These are phyloP conservation scores for Solanum hybrid DNA, from an alignment of 305 asterid genomes.

Conservation along the genomic window DNA sequence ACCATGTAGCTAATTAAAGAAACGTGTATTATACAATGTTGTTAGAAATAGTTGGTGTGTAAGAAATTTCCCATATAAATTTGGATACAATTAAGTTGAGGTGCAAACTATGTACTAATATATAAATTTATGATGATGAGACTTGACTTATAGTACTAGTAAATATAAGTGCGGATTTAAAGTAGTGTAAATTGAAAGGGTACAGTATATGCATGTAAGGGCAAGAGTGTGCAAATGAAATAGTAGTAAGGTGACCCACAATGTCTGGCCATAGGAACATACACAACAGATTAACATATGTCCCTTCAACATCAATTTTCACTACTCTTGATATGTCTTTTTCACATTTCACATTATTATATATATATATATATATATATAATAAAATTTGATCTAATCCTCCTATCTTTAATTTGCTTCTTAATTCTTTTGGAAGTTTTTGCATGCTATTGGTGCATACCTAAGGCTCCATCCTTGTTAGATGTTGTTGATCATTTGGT, in stretches of 20 bases:
- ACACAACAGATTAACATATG: not conserved
- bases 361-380: not conserved
- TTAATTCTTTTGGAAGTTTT: not conserved
- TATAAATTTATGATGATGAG: not conserved
- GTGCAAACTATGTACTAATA: not conserved
- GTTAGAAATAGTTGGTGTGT: not conserved
- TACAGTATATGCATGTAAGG: not conserved
- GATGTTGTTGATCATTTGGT: not conserved
- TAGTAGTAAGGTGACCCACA: not conserved
- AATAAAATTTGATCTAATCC: not conserved
- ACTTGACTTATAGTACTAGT: not conserved
- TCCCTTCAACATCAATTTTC: not conserved
- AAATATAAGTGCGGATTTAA: not conserved
- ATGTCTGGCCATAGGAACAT: not conserved
- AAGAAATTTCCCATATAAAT: not conserved
- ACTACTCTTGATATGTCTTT: conserved; percentile 4
- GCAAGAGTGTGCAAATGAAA: not conserved
- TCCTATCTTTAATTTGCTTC: not conserved
- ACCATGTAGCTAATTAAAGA: not conserved
- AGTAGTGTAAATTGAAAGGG: not conserved
- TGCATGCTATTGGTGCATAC: not conserved
- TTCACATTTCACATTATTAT: not conserved
- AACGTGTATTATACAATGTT: not conserved
- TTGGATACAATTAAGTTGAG: not conserved
- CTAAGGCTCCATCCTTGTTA: not conserved